Conservation (phyloP, 371 early-diverging fungal genomes). For the Antonospora locustae region DNA sequence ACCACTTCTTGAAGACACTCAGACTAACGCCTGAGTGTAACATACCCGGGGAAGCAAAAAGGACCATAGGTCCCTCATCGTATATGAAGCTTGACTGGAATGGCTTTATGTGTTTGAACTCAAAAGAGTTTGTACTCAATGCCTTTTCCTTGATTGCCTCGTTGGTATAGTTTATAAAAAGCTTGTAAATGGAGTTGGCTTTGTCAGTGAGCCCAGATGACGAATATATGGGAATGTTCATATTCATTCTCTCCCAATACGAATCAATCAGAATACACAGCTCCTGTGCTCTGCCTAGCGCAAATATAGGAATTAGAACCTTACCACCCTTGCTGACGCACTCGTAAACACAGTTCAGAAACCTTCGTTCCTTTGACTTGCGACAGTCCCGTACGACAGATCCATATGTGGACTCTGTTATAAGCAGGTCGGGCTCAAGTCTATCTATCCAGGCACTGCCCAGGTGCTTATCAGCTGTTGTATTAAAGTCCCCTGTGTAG, state of each 20-base stretch:
- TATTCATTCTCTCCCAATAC: slow-evolving; percentile 78
- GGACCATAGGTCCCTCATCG: slow-evolving; percentile 67
- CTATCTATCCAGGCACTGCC: slow-evolving; percentile 79
- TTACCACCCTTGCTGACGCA: slow-evolving; percentile 72
- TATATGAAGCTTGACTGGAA: slow-evolving; percentile 62
- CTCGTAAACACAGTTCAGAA: slow-evolving; percentile 70
- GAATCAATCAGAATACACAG: slow-evolving; percentile 76
- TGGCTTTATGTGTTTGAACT: slow-evolving; percentile 72
- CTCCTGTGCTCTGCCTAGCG: slow-evolving; percentile 83
- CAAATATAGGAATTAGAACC: slow-evolving; percentile 82
- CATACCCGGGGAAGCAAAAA: slow-evolving; percentile 82
- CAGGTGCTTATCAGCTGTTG: slow-evolving; percentile 81
- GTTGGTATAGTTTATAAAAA: slow-evolving; percentile 83
- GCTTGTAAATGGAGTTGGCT: slow-evolving; percentile 76
- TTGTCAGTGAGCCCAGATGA: slow-evolving; percentile 75
- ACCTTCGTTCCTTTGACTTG: slow-evolving; percentile 71
- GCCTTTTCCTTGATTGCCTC: slow-evolving; percentile 71
- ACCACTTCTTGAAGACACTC: slow-evolving; percentile 72
- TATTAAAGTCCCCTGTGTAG: slow-evolving; percentile 91
- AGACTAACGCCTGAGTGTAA: slow-evolving; percentile 61
- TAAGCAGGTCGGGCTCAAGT: slow-evolving; percentile 69
- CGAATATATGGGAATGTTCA: slow-evolving; percentile 72
- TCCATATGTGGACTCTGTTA: slow-evolving; percentile 84
- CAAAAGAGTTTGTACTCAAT: slow-evolving; percentile 67
- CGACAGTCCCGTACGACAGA: slow-evolving; percentile 80